phyloP scores from a whole-genome alignment of 2,329 filamentous ascomycete genomes.

The Penicillium sumatraense region DNA sequence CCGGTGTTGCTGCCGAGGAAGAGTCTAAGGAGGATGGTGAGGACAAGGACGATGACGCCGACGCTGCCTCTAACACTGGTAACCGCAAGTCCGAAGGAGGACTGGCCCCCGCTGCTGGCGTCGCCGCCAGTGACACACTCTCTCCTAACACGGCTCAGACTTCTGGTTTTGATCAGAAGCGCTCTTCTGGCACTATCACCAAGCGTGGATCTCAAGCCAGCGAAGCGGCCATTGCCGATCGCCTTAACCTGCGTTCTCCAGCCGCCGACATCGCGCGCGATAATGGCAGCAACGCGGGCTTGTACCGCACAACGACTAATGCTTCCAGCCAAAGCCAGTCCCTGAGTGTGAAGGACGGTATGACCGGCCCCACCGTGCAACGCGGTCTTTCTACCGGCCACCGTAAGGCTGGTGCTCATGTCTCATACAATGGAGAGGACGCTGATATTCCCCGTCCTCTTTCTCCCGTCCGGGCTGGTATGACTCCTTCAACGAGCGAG shows the following conservation, averaged over 20 bases:
- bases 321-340: constrained; percentile 29
- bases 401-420: constrained; percentile 35
- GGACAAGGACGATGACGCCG: constrained; percentile 10
- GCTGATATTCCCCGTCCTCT: constrained; percentile 16
- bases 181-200: constrained; percentile 31
- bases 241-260: constrained; percentile 39
- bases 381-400: constrained; percentile 47
- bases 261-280: constrained; percentile 36
- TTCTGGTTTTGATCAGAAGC: constrained; percentile 35
- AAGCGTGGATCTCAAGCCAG: constrained; percentile 35
- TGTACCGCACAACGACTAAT: constrained; percentile 33
- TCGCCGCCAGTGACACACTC: constrained; percentile 14
- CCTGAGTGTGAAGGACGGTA: constrained; percentile 19
- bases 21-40: constrained; percentile 58
- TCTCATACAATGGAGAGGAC: constrained; percentile 20
- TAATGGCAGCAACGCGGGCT: constrained; percentile 25
- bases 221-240: constrained; percentile 40
- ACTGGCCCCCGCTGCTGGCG: constrained; percentile 6
- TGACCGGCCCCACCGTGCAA: constrained; percentile 23
- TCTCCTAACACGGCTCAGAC: constrained; percentile 27
- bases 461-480: constrained; percentile 21
- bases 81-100: constrained; percentile 23
- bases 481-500: constrained; percentile 26
- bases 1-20: constrained; percentile 67
- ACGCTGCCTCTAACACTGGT: constrained; percentile 51